phyloP scores from a whole-genome alignment of 768 basidiomycete species.

The Coprinopsis marcescibilis region DNA sequence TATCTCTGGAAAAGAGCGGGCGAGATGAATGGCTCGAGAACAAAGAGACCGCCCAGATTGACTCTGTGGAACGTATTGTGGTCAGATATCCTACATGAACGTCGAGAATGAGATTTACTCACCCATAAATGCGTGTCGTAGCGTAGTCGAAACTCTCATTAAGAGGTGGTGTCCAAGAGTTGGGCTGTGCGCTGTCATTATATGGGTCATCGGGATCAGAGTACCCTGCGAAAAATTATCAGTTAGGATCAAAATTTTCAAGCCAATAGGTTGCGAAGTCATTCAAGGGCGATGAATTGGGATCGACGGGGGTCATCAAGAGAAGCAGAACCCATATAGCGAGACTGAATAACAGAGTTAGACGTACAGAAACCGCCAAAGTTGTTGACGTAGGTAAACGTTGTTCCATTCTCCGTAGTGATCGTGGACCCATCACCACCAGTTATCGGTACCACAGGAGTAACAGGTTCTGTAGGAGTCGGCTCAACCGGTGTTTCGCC shows the following conservation, averaged over 20 bases:
- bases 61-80: constrained; percentile 36
- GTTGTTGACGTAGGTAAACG: constrained; percentile 70
- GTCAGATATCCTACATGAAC: not conserved
- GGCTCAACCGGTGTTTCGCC: not conserved
- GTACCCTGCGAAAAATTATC: constrained; percentile 39
- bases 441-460: constrained; percentile 24
- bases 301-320: not conserved
- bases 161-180: constrained; percentile 77
- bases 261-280: not conserved
- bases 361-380: constrained; percentile 61
- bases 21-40: constrained; percentile 66
- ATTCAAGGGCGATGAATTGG: not conserved
- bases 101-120: constrained; percentile 13
- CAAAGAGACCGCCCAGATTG: constrained; percentile 75
- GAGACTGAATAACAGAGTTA: constrained; percentile 30
- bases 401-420: constrained; percentile 58
- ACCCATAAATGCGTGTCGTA: constrained; percentile 59
- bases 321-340: not conserved
- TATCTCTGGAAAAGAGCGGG: constrained; percentile 69
- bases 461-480: constrained; percentile 4
- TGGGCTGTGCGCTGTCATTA: constrained; percentile 67
- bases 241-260: constrained; percentile 2
- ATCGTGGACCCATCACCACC: constrained; percentile 71
- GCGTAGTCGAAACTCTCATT: constrained; percentile 72
- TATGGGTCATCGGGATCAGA: constrained; percentile 67